phyloP scores from a whole-genome alignment of 2,329 filamentous ascomycete genomes.

The Phyllosticta citrichinensis region DNA sequence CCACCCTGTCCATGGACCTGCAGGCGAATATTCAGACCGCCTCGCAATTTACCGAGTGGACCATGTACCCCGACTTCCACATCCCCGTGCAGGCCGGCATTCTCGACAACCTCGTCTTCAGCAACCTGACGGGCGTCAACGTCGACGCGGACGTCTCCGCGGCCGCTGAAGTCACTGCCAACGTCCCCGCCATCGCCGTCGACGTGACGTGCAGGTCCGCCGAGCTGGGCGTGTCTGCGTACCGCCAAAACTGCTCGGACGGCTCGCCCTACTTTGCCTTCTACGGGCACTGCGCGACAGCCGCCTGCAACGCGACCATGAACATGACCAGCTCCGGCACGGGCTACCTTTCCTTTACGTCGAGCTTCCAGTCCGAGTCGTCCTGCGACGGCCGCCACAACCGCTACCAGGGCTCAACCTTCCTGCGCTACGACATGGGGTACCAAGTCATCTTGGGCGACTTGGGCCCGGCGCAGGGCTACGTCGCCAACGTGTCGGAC shows the following conservation, averaged over 20 bases:
- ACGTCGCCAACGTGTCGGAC: background rate
- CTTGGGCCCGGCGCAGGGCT: background rate
- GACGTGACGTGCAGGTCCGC: background rate
- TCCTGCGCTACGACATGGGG: background rate
- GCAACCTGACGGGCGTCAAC: background rate
- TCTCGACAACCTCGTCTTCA: conserved; percentile 5
- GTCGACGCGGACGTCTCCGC: background rate
- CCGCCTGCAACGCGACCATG: conserved; percentile 2
- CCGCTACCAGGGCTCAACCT: background rate
- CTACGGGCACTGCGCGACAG: background rate
- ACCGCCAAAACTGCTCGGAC: background rate
- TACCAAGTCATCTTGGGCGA: background rate
- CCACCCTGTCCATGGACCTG: background rate
- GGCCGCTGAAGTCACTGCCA: background rate
- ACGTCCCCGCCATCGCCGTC: conserved; percentile 1
- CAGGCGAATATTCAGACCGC: background rate
- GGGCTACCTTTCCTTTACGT: background rate
- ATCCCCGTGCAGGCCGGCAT: conserved; percentile 2
- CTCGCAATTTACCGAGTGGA: conserved; percentile 3
- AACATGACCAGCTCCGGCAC: background rate
- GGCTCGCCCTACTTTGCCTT: background rate
- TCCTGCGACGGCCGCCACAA: background rate
- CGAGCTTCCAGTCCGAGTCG: background rate
- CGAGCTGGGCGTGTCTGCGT: background rate
- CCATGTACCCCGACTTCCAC: conserved; percentile 2